A percentile compares a stretch with the other conserved stretches of the same genome.
phyloP scores from a whole-genome alignment of 495 filamentous ascomycete genomes.

The Hyaloscypha bicolor region DNA sequence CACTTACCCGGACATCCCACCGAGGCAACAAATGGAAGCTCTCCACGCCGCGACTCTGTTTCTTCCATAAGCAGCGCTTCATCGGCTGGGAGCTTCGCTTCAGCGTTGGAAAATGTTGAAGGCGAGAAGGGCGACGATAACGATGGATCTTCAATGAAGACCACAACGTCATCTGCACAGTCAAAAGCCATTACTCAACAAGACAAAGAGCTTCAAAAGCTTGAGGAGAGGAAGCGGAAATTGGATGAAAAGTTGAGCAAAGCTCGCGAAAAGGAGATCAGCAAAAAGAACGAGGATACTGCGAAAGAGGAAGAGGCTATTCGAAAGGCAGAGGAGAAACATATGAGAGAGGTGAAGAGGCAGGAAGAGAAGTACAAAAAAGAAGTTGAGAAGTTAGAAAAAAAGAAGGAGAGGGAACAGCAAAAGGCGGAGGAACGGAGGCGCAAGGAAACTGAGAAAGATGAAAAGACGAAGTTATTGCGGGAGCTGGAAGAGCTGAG shows the following conservation, averaged over 20 bases:
- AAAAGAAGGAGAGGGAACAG: conserved; percentile 59
- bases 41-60: conserved; percentile 32
- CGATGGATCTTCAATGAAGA: conserved; percentile 20
- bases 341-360: conserved; percentile 60
- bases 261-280: conserved; percentile 47
- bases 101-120: conserved; percentile 40
- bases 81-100: conserved; percentile 48
- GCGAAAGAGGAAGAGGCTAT: conserved; percentile 50
- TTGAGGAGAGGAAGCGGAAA: conserved; percentile 69
- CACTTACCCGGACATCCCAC: conserved; percentile 46
- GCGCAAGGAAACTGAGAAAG: conserved; percentile 54
- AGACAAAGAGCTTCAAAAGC: conserved; percentile 58
- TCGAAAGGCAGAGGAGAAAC: conserved; percentile 58
- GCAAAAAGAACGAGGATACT: conserved; percentile 42
- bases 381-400: conserved; percentile 64
- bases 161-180: conserved; percentile 26
- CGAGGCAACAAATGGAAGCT: conserved; percentile 1
- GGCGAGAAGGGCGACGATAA: conserved; percentile 33
- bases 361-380: conserved; percentile 65
- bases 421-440: conserved; percentile 62
- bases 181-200: conserved; percentile 23
- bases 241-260: conserved; percentile 68
- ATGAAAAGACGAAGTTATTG: conserved; percentile 49
- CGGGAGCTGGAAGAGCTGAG: conserved; percentile 54
- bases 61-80: conserved; percentile 31